Evolutionary conservation across 1,284 basidiomycete genomes (phyloP).

Genomic region (Austroboletus niveus): DNA sequence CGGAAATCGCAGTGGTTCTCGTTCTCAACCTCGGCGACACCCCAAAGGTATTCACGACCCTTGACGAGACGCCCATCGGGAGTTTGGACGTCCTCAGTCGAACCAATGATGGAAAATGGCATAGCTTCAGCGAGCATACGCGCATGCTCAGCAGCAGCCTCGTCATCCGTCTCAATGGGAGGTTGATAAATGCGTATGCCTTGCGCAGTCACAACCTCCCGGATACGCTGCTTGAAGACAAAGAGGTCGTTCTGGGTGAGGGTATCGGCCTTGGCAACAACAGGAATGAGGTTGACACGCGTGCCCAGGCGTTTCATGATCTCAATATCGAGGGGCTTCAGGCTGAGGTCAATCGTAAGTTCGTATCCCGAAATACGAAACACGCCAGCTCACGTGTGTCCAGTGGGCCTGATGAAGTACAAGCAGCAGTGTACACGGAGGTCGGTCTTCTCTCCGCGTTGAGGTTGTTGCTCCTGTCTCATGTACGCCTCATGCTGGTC

Average conservation of each 20-base stretch:
- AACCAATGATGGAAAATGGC: conserved; percentile 98
- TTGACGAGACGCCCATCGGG: conserved; percentile 92
- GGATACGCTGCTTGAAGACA: conserved; percentile 92
- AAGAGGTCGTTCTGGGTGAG: conserved; percentile 91
- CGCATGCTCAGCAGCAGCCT: conserved; percentile 85
- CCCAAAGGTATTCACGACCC: conserved; percentile 99
- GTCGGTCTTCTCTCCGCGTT: conserved; percentile 91
- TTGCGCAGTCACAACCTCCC: conserved; percentile 88
- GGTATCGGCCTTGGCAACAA: conserved; percentile 95
- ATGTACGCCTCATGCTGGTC: conserved; percentile 99
- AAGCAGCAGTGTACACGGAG: conserved; percentile 95
- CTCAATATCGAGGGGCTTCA: conserved; percentile 98
- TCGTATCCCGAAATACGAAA: neutral
- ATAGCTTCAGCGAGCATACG: conserved; percentile 86
- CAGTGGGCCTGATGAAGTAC: conserved; percentile 96
- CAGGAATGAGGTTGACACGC: conserved; percentile 95
- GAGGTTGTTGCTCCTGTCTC: conserved; percentile 99
- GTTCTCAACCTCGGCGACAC: conserved; percentile 99
- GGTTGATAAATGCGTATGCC: conserved; percentile 95
- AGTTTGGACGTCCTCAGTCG: conserved; percentile 91
- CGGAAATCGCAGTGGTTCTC: conserved; percentile 99
- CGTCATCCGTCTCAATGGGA: conserved; percentile 90
- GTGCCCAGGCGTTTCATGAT: conserved; percentile 96
- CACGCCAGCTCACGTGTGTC: conserved; percentile 74
- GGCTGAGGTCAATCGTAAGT: conserved; percentile 41